A percentile compares a stretch with the other conserved stretches of the same genome.
phyloP scores from a whole-genome alignment of 306 rosid genomes.

The Crotalaria pallida region DNA sequence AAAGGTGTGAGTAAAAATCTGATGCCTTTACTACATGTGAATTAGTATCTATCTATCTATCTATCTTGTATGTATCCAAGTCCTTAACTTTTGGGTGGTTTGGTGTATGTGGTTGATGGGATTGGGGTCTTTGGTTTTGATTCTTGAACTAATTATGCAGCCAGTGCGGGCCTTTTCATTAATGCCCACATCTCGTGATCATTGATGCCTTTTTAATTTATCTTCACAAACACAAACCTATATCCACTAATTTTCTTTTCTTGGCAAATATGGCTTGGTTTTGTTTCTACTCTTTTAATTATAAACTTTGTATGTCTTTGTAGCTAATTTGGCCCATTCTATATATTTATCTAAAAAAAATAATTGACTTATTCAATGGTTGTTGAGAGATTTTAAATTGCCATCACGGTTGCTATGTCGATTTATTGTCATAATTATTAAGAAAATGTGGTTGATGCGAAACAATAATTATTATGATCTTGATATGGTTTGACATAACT shows the following conservation, averaged over 20 bases:
- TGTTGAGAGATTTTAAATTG: too few species aligned
- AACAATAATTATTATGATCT: too few species aligned
- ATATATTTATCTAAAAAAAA: too few species aligned
- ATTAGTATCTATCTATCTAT: too few species aligned
- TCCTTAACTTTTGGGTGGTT: conserved; percentile 19
- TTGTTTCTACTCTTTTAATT: background rate
- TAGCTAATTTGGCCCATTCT: background rate
- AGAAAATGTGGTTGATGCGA: too few species aligned
- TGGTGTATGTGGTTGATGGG: conserved; percentile 22
- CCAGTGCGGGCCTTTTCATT: conserved; percentile 49
- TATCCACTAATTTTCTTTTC: background rate
- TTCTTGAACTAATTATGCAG: conserved; percentile 41
- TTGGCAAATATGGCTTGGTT: background rate
- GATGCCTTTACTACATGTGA: conserved; percentile 16
- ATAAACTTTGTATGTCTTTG: background rate
- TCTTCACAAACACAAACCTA: background rate
- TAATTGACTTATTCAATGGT: too few species aligned
- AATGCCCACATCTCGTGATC: conserved; percentile 33
- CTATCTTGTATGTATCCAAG: background rate
- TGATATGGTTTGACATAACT: too few species aligned
- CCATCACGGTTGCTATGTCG: too few species aligned
- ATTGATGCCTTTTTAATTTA: conserved; percentile 2
- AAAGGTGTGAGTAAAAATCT: background rate
- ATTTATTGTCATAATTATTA: too few species aligned
- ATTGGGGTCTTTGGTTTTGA: conserved; percentile 31